phyloP scores from a whole-genome alignment of 2,329 filamentous ascomycete species.

The Fusarium vanettenii region DNA sequence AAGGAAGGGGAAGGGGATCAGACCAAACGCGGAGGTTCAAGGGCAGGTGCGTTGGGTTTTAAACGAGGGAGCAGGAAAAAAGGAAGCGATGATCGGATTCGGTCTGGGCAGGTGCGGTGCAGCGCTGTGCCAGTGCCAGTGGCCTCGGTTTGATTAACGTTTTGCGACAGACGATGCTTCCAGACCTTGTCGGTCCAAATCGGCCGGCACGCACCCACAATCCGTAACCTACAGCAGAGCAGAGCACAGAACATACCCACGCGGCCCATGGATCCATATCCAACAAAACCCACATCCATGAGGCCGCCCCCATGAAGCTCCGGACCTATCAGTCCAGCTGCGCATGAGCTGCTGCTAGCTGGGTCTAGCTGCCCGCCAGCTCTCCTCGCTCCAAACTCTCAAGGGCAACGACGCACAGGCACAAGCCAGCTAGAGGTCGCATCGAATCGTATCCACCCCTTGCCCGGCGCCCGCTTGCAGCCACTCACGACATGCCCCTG shows the following conservation, averaged over 20 bases:
- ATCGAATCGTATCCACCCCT: constrained; percentile 29
- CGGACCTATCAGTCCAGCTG: background rate
- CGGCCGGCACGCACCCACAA: constrained; percentile 38
- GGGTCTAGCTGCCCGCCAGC: constrained; percentile 5
- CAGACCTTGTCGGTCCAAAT: constrained; percentile 29
- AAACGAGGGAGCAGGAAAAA: constrained; percentile 31
- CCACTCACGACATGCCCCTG: constrained; percentile 30
- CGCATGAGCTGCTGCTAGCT: background rate
- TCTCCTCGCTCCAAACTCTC: constrained; percentile 25
- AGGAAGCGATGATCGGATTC: constrained; percentile 39
- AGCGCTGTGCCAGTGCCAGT: constrained; percentile 6
- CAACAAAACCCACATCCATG: background rate
- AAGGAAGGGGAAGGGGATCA: constrained; percentile 16
- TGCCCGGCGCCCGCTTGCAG: constrained; percentile 30
- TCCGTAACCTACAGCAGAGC: background rate
- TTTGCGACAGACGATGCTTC: constrained; percentile 35
- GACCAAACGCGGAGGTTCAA: constrained; percentile 4
- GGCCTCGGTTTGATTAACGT: constrained; percentile 44
- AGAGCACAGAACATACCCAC: background rate
- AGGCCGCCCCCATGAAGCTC: constrained; percentile 1
- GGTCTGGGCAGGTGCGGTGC: constrained; percentile 34
- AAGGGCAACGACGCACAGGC: constrained; percentile 36
- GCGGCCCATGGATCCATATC: background rate
- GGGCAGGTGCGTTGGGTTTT: constrained; percentile 40
- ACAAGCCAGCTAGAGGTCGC: constrained; percentile 31